Evolutionary conservation across 139 green algal species (phyloP).

Genomic region (Micromonas commoda): DNA sequence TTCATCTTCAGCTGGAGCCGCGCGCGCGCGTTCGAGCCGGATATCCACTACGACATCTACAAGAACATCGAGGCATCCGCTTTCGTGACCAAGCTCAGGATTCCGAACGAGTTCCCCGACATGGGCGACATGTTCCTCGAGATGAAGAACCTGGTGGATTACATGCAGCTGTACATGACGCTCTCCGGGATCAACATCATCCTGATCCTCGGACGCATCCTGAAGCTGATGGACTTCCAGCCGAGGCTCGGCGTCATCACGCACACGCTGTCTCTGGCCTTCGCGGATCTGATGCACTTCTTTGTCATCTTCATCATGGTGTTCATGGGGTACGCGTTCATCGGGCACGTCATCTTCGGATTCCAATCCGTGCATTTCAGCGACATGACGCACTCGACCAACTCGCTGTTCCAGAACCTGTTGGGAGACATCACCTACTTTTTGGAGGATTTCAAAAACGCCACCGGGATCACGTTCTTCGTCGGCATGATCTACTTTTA

Average conservation of each 20-base stretch:
- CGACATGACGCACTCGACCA: conserved; percentile 55
- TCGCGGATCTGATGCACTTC: conserved; percentile 75
- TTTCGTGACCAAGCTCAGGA: background rate
- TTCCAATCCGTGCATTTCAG: conserved; percentile 58
- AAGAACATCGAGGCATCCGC: conserved; percentile 13
- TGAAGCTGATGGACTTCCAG: conserved; percentile 88
- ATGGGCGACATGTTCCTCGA: background rate
- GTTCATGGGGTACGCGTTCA: conserved; percentile 77
- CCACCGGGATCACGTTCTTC: conserved; percentile 55
- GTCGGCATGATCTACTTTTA: conserved; percentile 75
- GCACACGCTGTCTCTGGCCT: conserved; percentile 60
- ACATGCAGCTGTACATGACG: conserved; percentile 68
- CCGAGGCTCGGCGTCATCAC: conserved; percentile 72
- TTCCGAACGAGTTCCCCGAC: background rate
- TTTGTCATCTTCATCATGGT: conserved; percentile 67
- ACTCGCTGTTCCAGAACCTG: conserved; percentile 78
- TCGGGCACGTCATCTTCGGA: conserved; percentile 79
- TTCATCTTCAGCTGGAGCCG: conserved; percentile 49
- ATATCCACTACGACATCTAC: conserved; percentile 10
- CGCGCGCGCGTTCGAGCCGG: conserved; percentile 42
- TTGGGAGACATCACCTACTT: conserved; percentile 60
- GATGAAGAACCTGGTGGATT: conserved; percentile 47
- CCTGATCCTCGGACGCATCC: conserved; percentile 64
- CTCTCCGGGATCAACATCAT: conserved; percentile 77
- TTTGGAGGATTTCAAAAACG: conserved; percentile 34